These are phyloP conservation scores for Starmerella bombi DNA, from an alignment of 805 yeast species.

Conservation along the genomic window DNA sequence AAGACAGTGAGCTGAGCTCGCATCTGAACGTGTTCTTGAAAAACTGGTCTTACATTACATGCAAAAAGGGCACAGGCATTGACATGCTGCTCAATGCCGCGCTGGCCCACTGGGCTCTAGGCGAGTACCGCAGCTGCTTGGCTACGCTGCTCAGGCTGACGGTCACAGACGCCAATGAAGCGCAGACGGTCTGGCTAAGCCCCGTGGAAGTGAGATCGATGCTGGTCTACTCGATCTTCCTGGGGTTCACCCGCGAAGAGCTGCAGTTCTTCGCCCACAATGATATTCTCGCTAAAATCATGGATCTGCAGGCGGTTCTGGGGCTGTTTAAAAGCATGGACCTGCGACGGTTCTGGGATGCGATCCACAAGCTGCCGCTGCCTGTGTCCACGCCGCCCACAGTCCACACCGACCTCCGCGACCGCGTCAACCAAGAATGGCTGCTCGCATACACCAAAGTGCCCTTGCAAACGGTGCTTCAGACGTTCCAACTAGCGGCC, in stretches of 20 bases:
- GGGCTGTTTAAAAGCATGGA: background rate
- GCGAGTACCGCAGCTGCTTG: conserved; percentile 9
- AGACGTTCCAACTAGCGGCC: background rate
- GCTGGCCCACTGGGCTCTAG: conserved; percentile 10
- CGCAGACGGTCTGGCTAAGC: conserved; percentile 9
- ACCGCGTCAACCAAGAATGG: conserved; percentile 6
- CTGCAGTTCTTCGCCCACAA: conserved; percentile 4
- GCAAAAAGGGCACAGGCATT: background rate
- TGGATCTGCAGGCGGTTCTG: background rate
- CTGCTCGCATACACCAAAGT: conserved; percentile 5
- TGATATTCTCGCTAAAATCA: conserved; percentile 2
- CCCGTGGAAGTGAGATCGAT: conserved; percentile 2
- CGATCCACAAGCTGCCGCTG: background rate
- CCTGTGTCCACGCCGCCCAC: background rate
- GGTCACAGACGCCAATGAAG: background rate
- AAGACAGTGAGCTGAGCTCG: conserved; percentile 3
- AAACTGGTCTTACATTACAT: conserved; percentile 10
- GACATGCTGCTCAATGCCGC: conserved; percentile 7
- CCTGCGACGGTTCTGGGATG: background rate
- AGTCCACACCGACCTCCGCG: background rate
- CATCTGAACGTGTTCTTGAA: conserved; percentile 9
- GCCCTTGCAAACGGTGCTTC: conserved; percentile 1
- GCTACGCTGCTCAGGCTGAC: conserved; percentile 7
- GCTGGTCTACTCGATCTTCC: conserved; percentile 9
- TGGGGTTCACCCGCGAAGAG: conserved; percentile 5